Base-by-base conservation (phyloP, 1,284 basidiomycete genomes). In the Amylostereum areolatum region DNA sequence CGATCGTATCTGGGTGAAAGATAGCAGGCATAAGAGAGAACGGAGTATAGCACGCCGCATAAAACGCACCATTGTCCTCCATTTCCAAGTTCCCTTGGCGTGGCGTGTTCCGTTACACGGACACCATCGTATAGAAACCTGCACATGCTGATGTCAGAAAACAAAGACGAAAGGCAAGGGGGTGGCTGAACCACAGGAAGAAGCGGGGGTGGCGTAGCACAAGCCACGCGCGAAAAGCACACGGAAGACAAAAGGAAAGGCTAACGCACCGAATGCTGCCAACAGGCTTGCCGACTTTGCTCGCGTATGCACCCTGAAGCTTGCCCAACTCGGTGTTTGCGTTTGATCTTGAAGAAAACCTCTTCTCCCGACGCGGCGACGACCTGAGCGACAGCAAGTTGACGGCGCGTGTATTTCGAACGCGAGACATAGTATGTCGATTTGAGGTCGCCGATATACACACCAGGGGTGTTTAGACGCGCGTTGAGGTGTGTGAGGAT, bases 321-420 rank as follows among this genome's bases (percentile, higher is more conserved):
- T 97, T 97, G 74, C 85, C 90, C 55, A 97, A 72, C 76, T 90
- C 94, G 44, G 94, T 97, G 64, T 82, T 82, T 92, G 60, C 88
- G 83, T 75, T 97, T 97, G 72, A 97, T 97, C 80, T 97, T 97
- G 81, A 97, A 97, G 72, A 92, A 97, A 40, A 97, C 92, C 66
- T 97, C 93, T 51, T 95, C 89, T 44, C 91, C 89, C 25, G 77
- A 70, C 35, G 87, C 80, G 52, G 81, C 85, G 45, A 88, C 80
- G 48, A 91, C 89, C 87, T 90, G 55, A 29, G 41, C 8, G 30
- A 5, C 36, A 36, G 25, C 18, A 39, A 34, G 11, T 12, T 10
- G 28, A 28, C 41, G 3, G 18, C 18, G 18, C 18, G 18, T 18
- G 18, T 18, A 18, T 18, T 18, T 18, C 11, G 47, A 30, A 18